Percentiles rank a stretch among this genome's conserved stretches.
These are phyloP conservation scores for Gymnopilus junonius DNA, from an alignment of 768 basidiomycete species.

Conservation along the genomic window DNA sequence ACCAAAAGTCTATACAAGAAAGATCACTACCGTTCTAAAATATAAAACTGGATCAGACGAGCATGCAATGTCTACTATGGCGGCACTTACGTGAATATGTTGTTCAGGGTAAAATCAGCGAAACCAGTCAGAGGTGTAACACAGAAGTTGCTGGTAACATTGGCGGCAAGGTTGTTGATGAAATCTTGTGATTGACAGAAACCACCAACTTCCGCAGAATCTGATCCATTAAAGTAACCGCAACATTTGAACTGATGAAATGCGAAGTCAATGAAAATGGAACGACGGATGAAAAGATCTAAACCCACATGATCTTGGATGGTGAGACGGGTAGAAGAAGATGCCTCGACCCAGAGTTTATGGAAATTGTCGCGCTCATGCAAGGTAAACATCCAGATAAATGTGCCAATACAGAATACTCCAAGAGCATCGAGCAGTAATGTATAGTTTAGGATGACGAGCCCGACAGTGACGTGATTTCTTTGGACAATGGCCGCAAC, in stretches of 20 bases:
- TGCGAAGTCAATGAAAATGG: background rate
- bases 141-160: constrained; percentile 60
- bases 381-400: constrained; percentile 85
- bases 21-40: constrained; percentile 48
- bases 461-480: constrained; percentile 68
- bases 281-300: background rate
- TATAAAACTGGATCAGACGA: background rate
- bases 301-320: constrained; percentile 75
- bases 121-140: constrained; percentile 68
- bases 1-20: background rate
- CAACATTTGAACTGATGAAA: constrained; percentile 75
- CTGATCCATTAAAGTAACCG: constrained; percentile 78
- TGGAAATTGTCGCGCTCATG: constrained; percentile 72
- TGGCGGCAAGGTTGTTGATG: constrained; percentile 42
- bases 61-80: background rate
- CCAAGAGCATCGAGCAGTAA: constrained; percentile 68
- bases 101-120: constrained; percentile 76
- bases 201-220: constrained; percentile 63
- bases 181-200: constrained; percentile 58
- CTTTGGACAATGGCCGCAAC: constrained; percentile 72
- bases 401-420: constrained; percentile 67
- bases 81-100: constrained; percentile 77
- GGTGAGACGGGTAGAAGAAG: constrained; percentile 48
- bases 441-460: constrained; percentile 78
- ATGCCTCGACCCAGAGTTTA: constrained; percentile 52